Evolutionary conservation across 176 grass and related monocot species (phyloP), one percentile per base, ranked within the genome.

Genomic region (Musa itinerans): DNA sequence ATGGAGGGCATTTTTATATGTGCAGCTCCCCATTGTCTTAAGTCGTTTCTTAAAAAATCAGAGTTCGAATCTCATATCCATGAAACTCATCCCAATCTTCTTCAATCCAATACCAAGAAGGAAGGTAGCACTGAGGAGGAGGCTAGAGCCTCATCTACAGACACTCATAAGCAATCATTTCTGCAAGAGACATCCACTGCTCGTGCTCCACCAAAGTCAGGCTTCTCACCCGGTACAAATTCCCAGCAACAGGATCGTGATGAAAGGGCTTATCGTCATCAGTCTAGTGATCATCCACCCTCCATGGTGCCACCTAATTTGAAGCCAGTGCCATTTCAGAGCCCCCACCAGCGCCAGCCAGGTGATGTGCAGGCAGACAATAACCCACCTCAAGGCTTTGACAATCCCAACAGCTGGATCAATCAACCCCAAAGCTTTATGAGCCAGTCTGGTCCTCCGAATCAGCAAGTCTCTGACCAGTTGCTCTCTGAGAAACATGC

Each of bases 1-100:
- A 92, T 99, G 95, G 91, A 99, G 76, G 91, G 95, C 69, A 91
- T 99, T 73, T 94, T 89, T 72, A 89, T 99, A 69, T 99, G 95
- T 78, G 91, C 91, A 52, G 90, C 95, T 66, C 95, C 95, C 9
- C 92, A 91, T 81, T 99, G 95, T 81, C 91, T 99, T 76, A 99
- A 99, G 52, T 99, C 95, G 11, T 99, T 94, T 71, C 86, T 94
- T 9, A 94, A 94, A 83, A 84, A 74, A 82, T 58, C 80, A 20
- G 91, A 99, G 51, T 94, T 94, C 50, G 88, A 89, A 69, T 57
- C 85, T 17, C 95, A 99, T 82, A 86, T 99, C 56, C 88, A 89
- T 56, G 86, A 89, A 78, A 75, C 21, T 34, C 88, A 76, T 76
- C 20, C 48, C 17, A 34, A 17, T 14, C 59, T 76, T 43, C 9